Evolutionary conservation across 2,329 filamentous ascomycete genomes (phyloP).

Genomic region (Aspergillus bombycis): DNA sequence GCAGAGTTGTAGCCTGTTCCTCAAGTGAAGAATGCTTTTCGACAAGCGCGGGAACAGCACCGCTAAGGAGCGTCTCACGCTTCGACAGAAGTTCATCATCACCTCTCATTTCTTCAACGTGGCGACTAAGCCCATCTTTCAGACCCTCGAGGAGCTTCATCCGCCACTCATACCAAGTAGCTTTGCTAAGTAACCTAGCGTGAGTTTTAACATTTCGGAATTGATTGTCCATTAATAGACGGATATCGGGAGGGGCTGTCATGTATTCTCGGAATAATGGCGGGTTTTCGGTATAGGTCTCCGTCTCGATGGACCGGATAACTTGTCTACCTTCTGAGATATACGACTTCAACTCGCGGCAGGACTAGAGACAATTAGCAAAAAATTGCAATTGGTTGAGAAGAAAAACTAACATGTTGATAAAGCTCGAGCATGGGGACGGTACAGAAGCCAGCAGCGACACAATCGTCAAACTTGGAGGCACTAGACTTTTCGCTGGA

Average conservation of each 20-base stretch:
- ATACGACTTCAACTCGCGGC: slow-evolving; percentile 93
- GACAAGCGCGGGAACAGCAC: slow-evolving; percentile 67
- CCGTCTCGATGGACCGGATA: slow-evolving; percentile 85
- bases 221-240: slow-evolving; percentile 88
- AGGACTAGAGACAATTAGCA: slow-evolving; percentile 60
- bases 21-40: slow-evolving; percentile 65
- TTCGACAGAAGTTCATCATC: slow-evolving; percentile 70
- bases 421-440: slow-evolving; percentile 93
- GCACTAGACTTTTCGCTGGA: slow-evolving; percentile 30
- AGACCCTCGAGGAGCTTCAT: slow-evolving; percentile 84
- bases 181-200: slow-evolving; percentile 85
- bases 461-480: slow-evolving; percentile 68
- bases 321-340: slow-evolving; percentile 90
- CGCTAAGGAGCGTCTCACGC: slow-evolving; percentile 70
- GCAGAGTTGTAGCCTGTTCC: slow-evolving; percentile 67
- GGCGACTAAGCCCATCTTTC: slow-evolving; percentile 76
- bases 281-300: slow-evolving; percentile 88
- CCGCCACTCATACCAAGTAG: slow-evolving; percentile 98
- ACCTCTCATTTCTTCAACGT: slow-evolving; percentile 72
- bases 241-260: slow-evolving; percentile 79
- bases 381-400: slow-evolving; percentile 8
- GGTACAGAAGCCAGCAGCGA: slow-evolving; percentile 87
- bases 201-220: slow-evolving; percentile 97
- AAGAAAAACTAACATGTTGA: slow-evolving; percentile 68
- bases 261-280: slow-evolving; percentile 91